Conservation (phyloP, 495 filamentous ascomycete species). For the Podospora bellae-mahoneyi region DNA sequence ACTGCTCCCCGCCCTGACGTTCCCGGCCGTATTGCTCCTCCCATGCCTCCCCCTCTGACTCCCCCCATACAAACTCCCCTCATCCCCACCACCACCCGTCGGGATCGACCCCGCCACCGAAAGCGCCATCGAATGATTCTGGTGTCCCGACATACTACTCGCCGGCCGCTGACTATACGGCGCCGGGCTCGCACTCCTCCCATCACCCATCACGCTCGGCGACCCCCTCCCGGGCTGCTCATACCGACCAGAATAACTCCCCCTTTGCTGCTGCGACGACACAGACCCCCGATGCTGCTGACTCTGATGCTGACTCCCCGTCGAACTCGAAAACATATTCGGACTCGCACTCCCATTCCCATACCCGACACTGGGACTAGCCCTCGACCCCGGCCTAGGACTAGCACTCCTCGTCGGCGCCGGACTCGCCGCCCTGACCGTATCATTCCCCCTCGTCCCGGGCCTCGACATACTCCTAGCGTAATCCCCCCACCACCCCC, state of each 20-base stretch:
- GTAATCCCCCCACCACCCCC: slow-evolving; percentile 23
- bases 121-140: slow-evolving; percentile 61
- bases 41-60: slow-evolving; percentile 47
- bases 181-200: slow-evolving; percentile 51
- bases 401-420: slow-evolving; percentile 31
- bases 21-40: slow-evolving; percentile 17
- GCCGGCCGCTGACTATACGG: slow-evolving; percentile 41
- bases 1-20: not conserved
- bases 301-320: not conserved
- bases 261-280: not conserved
- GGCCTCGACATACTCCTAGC: slow-evolving; percentile 11
- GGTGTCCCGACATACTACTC: slow-evolving; percentile 15
- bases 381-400: not conserved
- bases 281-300: slow-evolving; percentile 12
- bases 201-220: not conserved
- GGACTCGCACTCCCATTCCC: not conserved
- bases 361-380: too few species aligned
- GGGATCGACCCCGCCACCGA: slow-evolving; percentile 57
- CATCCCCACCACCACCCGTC: slow-evolving; percentile 29
- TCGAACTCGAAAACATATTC: not conserved
- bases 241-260: not conserved
- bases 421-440: slow-evolving; percentile 56
- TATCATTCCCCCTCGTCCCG: slow-evolving; percentile 34
- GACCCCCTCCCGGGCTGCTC: not conserved
- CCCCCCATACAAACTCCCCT: slow-evolving; percentile 45